A percentile compares a stretch with the other conserved stretches of the same genome.
Evolutionary conservation across 2,329 filamentous ascomycete species (phyloP).

Genomic region (Alternaria sp.): DNA sequence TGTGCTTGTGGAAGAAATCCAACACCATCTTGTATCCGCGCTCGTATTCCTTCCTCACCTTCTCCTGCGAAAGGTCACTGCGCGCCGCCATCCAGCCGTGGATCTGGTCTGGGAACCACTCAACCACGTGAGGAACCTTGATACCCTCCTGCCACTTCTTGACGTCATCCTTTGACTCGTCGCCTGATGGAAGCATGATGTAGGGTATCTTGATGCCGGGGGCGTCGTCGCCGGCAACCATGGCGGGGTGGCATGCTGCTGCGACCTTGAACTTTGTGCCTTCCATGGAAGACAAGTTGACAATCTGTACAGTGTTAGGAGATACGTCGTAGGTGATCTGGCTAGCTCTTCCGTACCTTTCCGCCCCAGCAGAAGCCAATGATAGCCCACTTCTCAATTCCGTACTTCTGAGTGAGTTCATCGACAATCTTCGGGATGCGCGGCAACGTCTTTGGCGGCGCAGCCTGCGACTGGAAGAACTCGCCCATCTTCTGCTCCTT

Average conservation of each 20-base stretch:
- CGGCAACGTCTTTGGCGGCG: slow-evolving; percentile 63
- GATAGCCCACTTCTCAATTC: slow-evolving; percentile 64
- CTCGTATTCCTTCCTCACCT: slow-evolving; percentile 59
- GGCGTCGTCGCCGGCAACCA: slow-evolving; percentile 66
- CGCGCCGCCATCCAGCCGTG: slow-evolving; percentile 56
- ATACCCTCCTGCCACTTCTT: slow-evolving; percentile 56
- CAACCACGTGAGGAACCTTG: slow-evolving; percentile 55
- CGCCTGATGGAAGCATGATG: slow-evolving; percentile 62
- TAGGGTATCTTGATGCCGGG: slow-evolving; percentile 63
- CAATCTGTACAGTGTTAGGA: slow-evolving; percentile 53
- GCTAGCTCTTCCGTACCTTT: slow-evolving; percentile 47
- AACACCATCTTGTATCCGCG: slow-evolving; percentile 57
- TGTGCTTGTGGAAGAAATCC: slow-evolving; percentile 59
- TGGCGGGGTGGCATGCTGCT: slow-evolving; percentile 64
- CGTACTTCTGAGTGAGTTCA: slow-evolving; percentile 56
- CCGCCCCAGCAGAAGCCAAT: slow-evolving; percentile 68
- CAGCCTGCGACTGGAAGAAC: slow-evolving; percentile 64
- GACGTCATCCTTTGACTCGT: slow-evolving; percentile 61
- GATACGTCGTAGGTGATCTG: neutral
- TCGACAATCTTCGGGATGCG: slow-evolving; percentile 62
- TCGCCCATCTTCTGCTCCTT: slow-evolving; percentile 65
- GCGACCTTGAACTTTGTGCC: slow-evolving; percentile 64
- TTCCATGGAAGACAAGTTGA: slow-evolving; percentile 59
- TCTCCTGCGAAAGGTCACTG: slow-evolving; percentile 54
- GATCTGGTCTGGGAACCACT: slow-evolving; percentile 58